Base-by-base conservation (phyloP, 257 asterid genomes). In the Solanum microdontum region DNA sequence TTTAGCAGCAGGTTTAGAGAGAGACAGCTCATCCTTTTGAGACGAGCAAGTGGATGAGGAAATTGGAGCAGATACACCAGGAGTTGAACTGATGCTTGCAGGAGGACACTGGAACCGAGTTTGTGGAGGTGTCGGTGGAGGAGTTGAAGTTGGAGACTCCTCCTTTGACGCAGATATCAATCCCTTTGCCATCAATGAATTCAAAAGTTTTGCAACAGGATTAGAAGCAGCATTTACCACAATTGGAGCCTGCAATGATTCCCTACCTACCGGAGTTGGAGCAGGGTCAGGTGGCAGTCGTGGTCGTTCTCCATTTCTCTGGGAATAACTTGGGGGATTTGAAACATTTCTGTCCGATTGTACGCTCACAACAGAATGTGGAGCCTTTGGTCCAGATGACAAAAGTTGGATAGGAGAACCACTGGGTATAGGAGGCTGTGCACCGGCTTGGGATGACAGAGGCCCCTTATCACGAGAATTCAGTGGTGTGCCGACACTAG, bases 161-260 rank as follows among this genome's bases (percentile, higher is more conserved):
- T 92, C 86, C 86, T 93, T 93, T 8, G 95, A 89, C 73, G 95
- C 89, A 89, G 95, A 89, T 91, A 96, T 95, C 91, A 96, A 89
- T 82, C 99, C 98, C 92, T 93, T 95, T 11, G 94, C 93, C 75
- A 96, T 96, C 89, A 96, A 89, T 76, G 98, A 92, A 88, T 93
- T 96, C 93, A 96, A 88, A 86, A 96, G 97, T 86, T 91, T 96
- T 40, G 99, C 95, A 82, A 96, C 90, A 12, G 98, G 98, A 92
- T 92, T 92, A 51, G 95, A 90, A 88, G 90, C 86, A 83, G 94
- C 84, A 89, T 86, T 91, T 32, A 88, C 87, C 48, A 91, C 90
- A 90, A 82, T 85, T 75, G 93, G 88, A 36, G 75, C 70, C 90
- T 90, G 84, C 87, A 87, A 91, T 86, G 92, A 87, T 88, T 87